A percentile compares a stretch with the other conserved stretches of the same genome.
Conservation (phyloP, 495 filamentous ascomycete species). For the Cenococcum geophilum region DNA sequence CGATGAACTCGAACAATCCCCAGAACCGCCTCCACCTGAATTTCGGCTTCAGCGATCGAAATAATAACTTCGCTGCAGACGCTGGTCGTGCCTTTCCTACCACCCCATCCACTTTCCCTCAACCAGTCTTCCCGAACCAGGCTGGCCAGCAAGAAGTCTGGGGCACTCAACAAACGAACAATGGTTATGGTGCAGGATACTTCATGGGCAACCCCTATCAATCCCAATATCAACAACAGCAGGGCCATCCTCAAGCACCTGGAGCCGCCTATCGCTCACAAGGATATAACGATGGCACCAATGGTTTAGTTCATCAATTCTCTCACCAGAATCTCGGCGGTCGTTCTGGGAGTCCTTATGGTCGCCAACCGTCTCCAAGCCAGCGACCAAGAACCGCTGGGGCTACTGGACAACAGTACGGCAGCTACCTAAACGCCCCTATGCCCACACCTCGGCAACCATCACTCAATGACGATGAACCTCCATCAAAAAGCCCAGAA, state of each 20-base stretch:
- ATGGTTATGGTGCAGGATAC: conserved; percentile 48
- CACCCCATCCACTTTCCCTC: conserved; percentile 92
- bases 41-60: conserved; percentile 39
- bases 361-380: conserved; percentile 61
- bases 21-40: conserved; percentile 40
- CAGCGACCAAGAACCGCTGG: conserved; percentile 69
- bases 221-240: conserved; percentile 54
- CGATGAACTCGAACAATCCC: conserved; percentile 29
- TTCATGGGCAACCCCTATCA: conserved; percentile 61
- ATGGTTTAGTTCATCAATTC: conserved; percentile 89
- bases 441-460: conserved; percentile 47
- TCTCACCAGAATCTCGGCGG: conserved; percentile 86
- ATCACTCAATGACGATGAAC: conserved; percentile 38
- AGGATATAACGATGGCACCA: conserved; percentile 54
- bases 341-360: conserved; percentile 59
- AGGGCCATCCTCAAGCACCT: conserved; percentile 46
- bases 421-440: conserved; percentile 57
- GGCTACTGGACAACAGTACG: conserved; percentile 54
- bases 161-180: conserved; percentile 46
- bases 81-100: conserved; percentile 77
- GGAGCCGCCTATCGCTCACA: conserved; percentile 43
- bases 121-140: conserved; percentile 68
- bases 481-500: conserved; percentile 36
- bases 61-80: conserved; percentile 32
- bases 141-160: conserved; percentile 46